Evolutionary conservation across 2,329 filamentous ascomycete genomes (phyloP), one percentile per base, ranked within the genome.

Genomic region (Fusarium sp.): DNA sequence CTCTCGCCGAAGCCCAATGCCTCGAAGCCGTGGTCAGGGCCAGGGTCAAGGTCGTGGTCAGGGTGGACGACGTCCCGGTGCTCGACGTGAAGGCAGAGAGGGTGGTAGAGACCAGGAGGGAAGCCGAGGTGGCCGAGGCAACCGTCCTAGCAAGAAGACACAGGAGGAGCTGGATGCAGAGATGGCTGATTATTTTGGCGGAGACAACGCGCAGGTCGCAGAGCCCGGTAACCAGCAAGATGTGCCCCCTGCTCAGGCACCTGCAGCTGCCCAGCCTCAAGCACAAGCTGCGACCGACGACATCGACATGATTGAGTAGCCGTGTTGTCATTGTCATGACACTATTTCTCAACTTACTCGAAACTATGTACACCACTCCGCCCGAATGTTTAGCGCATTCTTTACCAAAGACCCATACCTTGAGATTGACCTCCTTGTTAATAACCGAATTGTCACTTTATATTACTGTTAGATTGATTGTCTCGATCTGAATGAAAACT

Each of bases 111-210:
- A 77, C 12, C 73, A 78, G 30, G 74, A 79, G 30, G 68, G 80
- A 70, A 82, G 79, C 16, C 78, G 82, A 27, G 80, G 79, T 23
- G 80, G 79, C 42, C 78, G 81, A 25, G 79, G 80, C 23, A 81
- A 84, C 55, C 86, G 87, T 41, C 87, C 93, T 50, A 86, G 89
- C 4, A 91, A 89, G 81, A 97, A 97, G 87, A 97, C 94, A 0
- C 92, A 94, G 72, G 93, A 97, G 74, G 93, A 98, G 78, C 85
- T 98, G 42, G 94, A 98, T 78, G 93, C 93, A n/a, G 94, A 98
- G 81, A 98, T 98, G 94, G 93, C 91, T 30, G 93, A 97, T 77
- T 98, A 98, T 80, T 98, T 93, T 84, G 90, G 87, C 30, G 83
- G 82, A 27, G 65, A 74, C 54, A 74, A 74, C 48, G 76, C 81